Evolutionary conservation across 805 yeast species (phyloP).

Genomic region (Candida suzukii): DNA sequence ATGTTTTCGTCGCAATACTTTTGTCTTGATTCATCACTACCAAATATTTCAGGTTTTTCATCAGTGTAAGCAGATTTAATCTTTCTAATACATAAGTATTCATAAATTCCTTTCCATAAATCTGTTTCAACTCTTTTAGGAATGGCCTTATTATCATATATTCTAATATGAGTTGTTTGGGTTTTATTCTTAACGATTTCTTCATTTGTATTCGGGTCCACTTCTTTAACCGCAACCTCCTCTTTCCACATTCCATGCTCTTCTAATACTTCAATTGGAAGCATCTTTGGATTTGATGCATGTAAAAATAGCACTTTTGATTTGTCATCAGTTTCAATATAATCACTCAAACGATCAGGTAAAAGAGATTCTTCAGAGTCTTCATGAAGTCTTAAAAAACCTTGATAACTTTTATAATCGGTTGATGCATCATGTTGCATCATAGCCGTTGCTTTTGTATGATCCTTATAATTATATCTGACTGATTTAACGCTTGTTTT

Average conservation of each 20-base stretch:
- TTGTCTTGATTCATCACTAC: constrained; percentile 7
- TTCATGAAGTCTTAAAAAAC: too few relatives aligned
- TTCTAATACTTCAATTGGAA: constrained; percentile 33
- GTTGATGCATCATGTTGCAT: constrained; percentile 38
- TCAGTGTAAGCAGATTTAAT: constrained; percentile 11
- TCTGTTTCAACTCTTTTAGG: constrained; percentile 11
- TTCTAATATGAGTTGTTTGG: constrained; percentile 4
- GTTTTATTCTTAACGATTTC: background rate
- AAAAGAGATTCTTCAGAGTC: too few relatives aligned
- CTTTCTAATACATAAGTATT: constrained; percentile 12
- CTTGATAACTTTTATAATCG: too few relatives aligned
- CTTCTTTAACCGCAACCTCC: too few relatives aligned
- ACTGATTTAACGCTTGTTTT: constrained; percentile 43
- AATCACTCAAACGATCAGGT: background rate
- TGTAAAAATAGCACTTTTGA: constrained; percentile 25
- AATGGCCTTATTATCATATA: constrained; percentile 7
- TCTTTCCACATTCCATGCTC: constrained; percentile 9
- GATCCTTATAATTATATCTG: constrained; percentile 28
- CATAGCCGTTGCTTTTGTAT: constrained; percentile 39
- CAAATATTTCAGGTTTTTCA: constrained; percentile 3
- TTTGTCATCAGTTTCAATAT: constrained; percentile 15
- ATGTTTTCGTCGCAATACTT: constrained; percentile 11
- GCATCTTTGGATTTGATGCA: constrained; percentile 40
- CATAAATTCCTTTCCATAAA: constrained; percentile 14
- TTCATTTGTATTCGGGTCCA: background rate